Base-by-base conservation (phyloP, 768 basidiomycete genomes). In the Mycena olivaceomarginata region DNA sequence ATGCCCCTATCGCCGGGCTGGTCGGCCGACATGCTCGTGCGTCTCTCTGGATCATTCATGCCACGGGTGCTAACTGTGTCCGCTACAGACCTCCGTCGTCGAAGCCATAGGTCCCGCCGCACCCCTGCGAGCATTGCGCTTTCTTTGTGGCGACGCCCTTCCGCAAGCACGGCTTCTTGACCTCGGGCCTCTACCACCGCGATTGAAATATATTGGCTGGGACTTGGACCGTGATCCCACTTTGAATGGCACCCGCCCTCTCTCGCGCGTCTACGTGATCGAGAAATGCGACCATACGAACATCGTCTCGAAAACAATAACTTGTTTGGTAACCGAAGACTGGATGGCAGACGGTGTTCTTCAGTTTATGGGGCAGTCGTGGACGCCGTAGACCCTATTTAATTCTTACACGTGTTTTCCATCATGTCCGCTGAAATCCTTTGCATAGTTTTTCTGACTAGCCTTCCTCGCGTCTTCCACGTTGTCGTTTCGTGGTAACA, bases 181-280 rank as follows among this genome's bases (percentile, higher is more conserved):
- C 31, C 15, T 67, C 37, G 46, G 25, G 18, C 46, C 31, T 13
- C 46, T 67, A 37, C 65, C 65, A 25, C 45, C 18, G 0, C 31
- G 43, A 13, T n/a, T 67, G 31, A 39, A 51, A 67, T 67, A 67
- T 16, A 67, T 67, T 13, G 46, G 48, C 12, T 67, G 66, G 66
- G 66, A 51, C 46, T 25, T 7, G 1, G 6, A 20, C 7, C 3
- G 31, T 31, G 31, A 31, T 31, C 31, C 31, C 31, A 31, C 31
- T 31, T 31, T 31, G 31, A 31, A 31, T 31, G 31, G 31, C 31
- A 31, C 31, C 31, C 31, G 31, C 31, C 31, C 31, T 31, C 31
- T 31, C 8, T 65, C 64, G 1, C 6, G 7, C 5, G 16, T 65
- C 1, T 45, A 65, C 7, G 41, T 46, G 25, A 31, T 46, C 45